A percentile compares a stretch with the other conserved stretches of the same genome.
phyloP scores from a whole-genome alignment of 2,329 filamentous ascomycete species.

The Shiraia sp. region DNA sequence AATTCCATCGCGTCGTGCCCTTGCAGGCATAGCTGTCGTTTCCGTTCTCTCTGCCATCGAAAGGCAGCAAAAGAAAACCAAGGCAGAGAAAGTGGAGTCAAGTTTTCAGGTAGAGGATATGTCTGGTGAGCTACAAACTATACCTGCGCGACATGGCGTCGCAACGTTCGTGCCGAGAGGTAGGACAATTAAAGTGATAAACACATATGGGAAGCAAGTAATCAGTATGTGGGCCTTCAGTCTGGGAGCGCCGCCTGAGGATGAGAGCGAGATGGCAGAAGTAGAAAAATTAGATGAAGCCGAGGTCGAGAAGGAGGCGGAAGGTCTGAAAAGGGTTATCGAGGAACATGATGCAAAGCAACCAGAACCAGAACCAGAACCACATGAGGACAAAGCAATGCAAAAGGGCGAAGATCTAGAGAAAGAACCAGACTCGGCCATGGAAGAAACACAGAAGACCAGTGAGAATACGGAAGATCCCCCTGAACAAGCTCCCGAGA shows the following conservation, averaged over 20 bases:
- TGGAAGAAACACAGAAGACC: slow-evolving; percentile 12
- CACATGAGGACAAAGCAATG: neutral
- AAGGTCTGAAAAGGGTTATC: slow-evolving; percentile 24
- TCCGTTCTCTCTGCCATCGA: slow-evolving; percentile 40
- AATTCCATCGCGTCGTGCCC: slow-evolving; percentile 36
- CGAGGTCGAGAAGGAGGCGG: slow-evolving; percentile 29
- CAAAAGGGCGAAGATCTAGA: slow-evolving; percentile 7
- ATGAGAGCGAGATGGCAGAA: slow-evolving; percentile 21
- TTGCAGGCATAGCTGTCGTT: slow-evolving; percentile 40
- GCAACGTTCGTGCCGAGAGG: slow-evolving; percentile 56
- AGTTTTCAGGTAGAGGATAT: slow-evolving; percentile 33
- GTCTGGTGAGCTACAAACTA: slow-evolving; percentile 49
- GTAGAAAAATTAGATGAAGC: slow-evolving; percentile 28
- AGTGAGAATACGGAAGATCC: slow-evolving; percentile 26
- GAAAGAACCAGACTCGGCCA: slow-evolving; percentile 6
- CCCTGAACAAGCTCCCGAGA: slow-evolving; percentile 36
- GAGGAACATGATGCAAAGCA: slow-evolving; percentile 5
- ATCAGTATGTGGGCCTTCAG: slow-evolving; percentile 57
- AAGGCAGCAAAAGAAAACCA: slow-evolving; percentile 33
- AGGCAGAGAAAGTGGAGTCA: slow-evolving; percentile 6
- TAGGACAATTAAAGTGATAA: slow-evolving; percentile 55
- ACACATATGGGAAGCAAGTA: slow-evolving; percentile 55
- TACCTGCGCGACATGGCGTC: slow-evolving; percentile 54
- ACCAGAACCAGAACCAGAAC: neutral
- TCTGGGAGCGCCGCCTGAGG: slow-evolving; percentile 49